Evolutionary conservation across 768 basidiomycete genomes (phyloP).

Genomic region (Trametes villosa): DNA sequence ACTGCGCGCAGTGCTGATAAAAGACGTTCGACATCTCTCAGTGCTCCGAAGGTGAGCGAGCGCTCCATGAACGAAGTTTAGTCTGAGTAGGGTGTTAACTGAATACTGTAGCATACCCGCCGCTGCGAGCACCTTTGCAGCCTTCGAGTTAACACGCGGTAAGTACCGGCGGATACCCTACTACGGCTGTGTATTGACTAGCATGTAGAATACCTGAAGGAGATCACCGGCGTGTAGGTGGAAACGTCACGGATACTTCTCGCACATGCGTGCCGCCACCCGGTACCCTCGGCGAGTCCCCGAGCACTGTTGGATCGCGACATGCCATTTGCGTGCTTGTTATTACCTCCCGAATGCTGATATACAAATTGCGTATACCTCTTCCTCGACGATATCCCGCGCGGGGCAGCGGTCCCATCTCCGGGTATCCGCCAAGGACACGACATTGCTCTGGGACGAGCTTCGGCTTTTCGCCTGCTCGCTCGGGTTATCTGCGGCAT

Average conservation of each 20-base stretch:
- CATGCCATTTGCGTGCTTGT: too few species aligned
- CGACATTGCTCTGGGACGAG: too few species aligned
- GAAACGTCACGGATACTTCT: not conserved
- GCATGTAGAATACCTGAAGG: constrained; percentile 36
- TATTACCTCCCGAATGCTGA: too few species aligned
- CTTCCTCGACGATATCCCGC: too few species aligned
- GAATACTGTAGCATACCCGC: constrained; percentile 73
- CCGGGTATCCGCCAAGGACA: too few species aligned
- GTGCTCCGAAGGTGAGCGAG: constrained; percentile 62
- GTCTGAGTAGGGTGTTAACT: not conserved
- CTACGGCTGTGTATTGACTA: not conserved
- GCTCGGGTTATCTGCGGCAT: too few species aligned
- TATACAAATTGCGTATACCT: too few species aligned
- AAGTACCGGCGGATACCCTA: constrained; percentile 22
- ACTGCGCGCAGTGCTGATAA: not conserved
- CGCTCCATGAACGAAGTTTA: not conserved
- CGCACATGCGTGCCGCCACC: too few species aligned
- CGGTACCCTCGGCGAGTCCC: not conserved
- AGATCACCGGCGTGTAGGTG: constrained; percentile 35
- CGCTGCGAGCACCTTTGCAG: constrained; percentile 88
- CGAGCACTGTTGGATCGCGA: too few species aligned
- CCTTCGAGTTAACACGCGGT: constrained; percentile 85
- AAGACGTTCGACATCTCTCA: constrained; percentile 30
- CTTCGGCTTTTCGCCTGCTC: too few species aligned
- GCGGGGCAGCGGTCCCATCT: too few species aligned